Evolutionary conservation across 208 protist genomes (phyloP).

Genomic region (Trypanosoma mega): DNA sequence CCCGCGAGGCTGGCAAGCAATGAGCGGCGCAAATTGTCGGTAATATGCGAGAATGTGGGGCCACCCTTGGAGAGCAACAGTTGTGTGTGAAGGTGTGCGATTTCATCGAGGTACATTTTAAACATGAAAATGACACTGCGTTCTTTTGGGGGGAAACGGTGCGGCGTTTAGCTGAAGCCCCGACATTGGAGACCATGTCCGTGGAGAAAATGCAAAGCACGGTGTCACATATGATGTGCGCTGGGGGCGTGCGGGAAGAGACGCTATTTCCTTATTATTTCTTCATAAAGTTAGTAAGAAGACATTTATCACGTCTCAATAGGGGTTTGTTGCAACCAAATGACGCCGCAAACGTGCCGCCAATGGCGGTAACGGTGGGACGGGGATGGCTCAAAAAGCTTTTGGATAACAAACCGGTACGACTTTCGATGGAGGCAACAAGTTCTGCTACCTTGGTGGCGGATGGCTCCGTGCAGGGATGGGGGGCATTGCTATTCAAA

Average conservation of each 20-base stretch:
- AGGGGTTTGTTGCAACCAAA: neutral
- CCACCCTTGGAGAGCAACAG: neutral
- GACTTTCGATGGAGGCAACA: neutral
- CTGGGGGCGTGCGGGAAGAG: neutral
- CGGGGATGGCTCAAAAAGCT: neutral
- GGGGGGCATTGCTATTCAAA: slow-evolving; percentile 3
- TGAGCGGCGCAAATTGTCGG: neutral
- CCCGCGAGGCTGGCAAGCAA: neutral
- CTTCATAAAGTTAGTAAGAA: neutral
- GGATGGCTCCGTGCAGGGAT: neutral
- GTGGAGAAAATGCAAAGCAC: slow-evolving; percentile 2
- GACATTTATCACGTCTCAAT: slow-evolving; percentile 7
- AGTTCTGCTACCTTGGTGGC: neutral
- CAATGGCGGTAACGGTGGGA: no score
- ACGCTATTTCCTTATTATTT: slow-evolving; percentile 6
- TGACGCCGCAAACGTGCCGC: neutral
- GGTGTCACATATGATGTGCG: neutral
- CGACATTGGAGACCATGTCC: neutral
- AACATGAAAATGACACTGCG: neutral
- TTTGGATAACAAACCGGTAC: neutral
- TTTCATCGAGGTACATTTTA: slow-evolving; percentile 1
- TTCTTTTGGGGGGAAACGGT: neutral
- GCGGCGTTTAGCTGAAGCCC: neutral
- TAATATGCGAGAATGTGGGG: neutral
- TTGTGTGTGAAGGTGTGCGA: neutral